Evolutionary conservation across 441 rosid genomes (phyloP).

Genomic region (Bruguiera hainesii): DNA sequence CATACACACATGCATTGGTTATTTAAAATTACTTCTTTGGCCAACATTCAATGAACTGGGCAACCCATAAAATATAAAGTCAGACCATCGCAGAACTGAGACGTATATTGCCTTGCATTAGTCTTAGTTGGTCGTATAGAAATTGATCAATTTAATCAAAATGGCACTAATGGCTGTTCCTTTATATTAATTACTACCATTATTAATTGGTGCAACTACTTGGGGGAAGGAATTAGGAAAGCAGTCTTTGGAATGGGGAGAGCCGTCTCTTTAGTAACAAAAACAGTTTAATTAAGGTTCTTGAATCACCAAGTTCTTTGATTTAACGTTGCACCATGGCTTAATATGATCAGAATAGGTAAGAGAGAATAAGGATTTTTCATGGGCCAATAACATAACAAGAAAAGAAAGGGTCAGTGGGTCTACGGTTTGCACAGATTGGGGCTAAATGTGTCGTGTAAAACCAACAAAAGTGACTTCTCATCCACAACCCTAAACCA

Average conservation of each 20-base stretch:
- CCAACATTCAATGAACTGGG: too few species aligned
- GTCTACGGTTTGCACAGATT: not conserved
- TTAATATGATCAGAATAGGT: conserved; percentile 5
- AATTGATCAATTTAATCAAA: conserved; percentile 3
- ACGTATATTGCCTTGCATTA: conserved; percentile 1
- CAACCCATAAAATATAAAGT: too few species aligned
- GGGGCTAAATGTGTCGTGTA: conserved; percentile 48
- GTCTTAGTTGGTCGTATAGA: not conserved
- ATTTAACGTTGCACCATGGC: conserved; percentile 46
- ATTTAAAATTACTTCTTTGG: not conserved
- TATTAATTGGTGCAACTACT: conserved; percentile 19
- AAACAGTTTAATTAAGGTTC: conserved; percentile 16
- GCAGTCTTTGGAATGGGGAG: conserved; percentile 37
- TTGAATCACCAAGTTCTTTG: conserved; percentile 24
- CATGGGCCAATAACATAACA: conserved; percentile 21
- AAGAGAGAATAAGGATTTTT: conserved; percentile 16
- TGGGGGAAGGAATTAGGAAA: conserved; percentile 33
- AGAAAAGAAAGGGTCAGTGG: conserved; percentile 34
- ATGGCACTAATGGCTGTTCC: not conserved
- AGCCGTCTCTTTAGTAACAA: conserved; percentile 36
- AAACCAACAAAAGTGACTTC: conserved; percentile 73
- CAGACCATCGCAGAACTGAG: not conserved
- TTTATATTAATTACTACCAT: not conserved
- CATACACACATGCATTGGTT: not conserved
- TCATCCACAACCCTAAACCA: conserved; percentile 66